These are phyloP conservation scores for Arthrobotrys entomopaga DNA, from an alignment of 2,329 filamentous ascomycete genomes.

Conservation along the genomic window DNA sequence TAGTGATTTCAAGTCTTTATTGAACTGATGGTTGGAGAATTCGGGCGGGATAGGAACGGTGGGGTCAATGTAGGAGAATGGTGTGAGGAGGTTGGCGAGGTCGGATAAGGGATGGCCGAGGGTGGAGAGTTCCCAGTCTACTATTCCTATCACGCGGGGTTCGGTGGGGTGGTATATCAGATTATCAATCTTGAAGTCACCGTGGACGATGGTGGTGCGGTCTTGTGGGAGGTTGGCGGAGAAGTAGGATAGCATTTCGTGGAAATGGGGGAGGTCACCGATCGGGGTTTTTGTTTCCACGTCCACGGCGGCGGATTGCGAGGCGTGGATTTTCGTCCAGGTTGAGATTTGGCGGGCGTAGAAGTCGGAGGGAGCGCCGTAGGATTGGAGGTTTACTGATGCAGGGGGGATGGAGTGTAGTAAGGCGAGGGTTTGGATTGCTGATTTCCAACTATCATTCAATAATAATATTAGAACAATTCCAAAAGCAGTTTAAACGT, in stretches of 20 bases:
- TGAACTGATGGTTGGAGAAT: slow-evolving; percentile 20
- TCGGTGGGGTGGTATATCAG: slow-evolving; percentile 89
- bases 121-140: slow-evolving; percentile 99
- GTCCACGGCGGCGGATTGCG: slow-evolving; percentile 79
- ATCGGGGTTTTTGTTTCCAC: slow-evolving; percentile 79
- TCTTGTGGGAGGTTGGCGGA: slow-evolving; percentile 77
- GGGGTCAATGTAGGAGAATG: slow-evolving; percentile 61
- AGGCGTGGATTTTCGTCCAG: slow-evolving; percentile 79
- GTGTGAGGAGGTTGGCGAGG: slow-evolving; percentile 77
- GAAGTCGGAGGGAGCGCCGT: slow-evolving; percentile 79
- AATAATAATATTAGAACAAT: background rate
- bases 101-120: slow-evolving; percentile 96
- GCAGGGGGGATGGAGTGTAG: slow-evolving; percentile 76
- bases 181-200: slow-evolving; percentile 96
- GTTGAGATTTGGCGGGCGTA: slow-evolving; percentile 87
- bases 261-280: slow-evolving; percentile 83
- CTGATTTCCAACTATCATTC: slow-evolving; percentile 74
- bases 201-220: slow-evolving; percentile 82
- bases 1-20: slow-evolving; percentile 61
- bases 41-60: slow-evolving; percentile 12
- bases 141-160: slow-evolving; percentile 85
- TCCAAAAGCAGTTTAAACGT: slow-evolving; percentile 18
- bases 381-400: slow-evolving; percentile 74
- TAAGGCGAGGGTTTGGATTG: slow-evolving; percentile 81
- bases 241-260: slow-evolving; percentile 70